phyloP scores from a whole-genome alignment of 768 basidiomycete species.

The Rubroboletus satanas region DNA sequence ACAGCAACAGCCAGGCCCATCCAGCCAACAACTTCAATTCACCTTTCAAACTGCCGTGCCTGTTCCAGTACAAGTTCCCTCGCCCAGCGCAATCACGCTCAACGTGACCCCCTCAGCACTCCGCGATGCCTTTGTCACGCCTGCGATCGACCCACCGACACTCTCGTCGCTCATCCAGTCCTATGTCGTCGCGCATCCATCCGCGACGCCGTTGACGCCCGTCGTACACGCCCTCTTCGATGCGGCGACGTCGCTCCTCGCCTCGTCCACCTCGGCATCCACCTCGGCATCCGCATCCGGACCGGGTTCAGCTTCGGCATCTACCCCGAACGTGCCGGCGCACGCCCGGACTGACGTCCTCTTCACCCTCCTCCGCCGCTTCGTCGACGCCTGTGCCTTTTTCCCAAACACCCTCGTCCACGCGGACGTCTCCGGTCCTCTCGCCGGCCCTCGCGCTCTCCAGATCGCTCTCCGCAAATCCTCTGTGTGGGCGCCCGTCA shows the following conservation, averaged over 20 bases:
- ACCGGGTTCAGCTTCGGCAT: constrained; percentile 36
- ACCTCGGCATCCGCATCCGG: constrained; percentile 34
- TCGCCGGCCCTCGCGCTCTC: constrained; percentile 54
- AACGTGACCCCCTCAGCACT: constrained; percentile 28
- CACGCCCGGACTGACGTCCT: constrained; percentile 12
- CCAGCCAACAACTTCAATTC: constrained; percentile 41
- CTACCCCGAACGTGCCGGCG: not conserved
- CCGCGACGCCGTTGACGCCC: constrained; percentile 46
- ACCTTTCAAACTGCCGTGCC: constrained; percentile 42
- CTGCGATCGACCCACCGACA: constrained; percentile 43
- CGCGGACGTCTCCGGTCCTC: constrained; percentile 51
- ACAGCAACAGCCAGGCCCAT: constrained; percentile 29
- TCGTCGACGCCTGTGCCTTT: constrained; percentile 48
- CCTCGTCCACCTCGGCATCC: constrained; percentile 6
- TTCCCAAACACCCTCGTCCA: constrained; percentile 48
- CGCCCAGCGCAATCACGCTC: constrained; percentile 21
- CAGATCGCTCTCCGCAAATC: constrained; percentile 57
- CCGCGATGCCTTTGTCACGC: constrained; percentile 31
- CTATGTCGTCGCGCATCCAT: constrained; percentile 46
- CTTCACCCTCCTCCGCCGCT: constrained; percentile 39
- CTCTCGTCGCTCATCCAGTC: constrained; percentile 54
- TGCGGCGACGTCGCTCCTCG: constrained; percentile 34
- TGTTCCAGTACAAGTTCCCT: constrained; percentile 32
- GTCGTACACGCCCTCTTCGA: constrained; percentile 55
- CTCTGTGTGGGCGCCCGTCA: constrained; percentile 47